Conservation (phyloP, 805 yeast genomes). For the Wickerhamomyces alni region DNA sequence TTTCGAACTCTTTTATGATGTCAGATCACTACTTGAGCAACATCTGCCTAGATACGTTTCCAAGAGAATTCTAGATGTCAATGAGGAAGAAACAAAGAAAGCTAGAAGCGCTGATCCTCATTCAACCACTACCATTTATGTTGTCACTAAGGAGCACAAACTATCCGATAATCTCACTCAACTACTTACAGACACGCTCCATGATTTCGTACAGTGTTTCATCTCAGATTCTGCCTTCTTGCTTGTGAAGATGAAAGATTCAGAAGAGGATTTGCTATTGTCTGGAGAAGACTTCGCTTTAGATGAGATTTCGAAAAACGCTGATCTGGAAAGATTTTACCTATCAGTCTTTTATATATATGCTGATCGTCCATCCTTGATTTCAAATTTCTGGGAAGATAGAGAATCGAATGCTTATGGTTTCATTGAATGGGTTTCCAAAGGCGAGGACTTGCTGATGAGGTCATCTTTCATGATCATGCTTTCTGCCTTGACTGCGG, state of each 20-base stretch:
- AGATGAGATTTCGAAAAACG: constrained; percentile 62
- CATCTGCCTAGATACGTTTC: constrained; percentile 57
- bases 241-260: constrained; percentile 60
- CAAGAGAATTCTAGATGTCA: constrained; percentile 44
- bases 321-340: constrained; percentile 86
- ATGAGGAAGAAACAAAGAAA: constrained; percentile 34
- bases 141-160: constrained; percentile 14
- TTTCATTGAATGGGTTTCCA: constrained; percentile 83
- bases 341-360: constrained; percentile 67
- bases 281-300: constrained; percentile 51
- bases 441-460: constrained; percentile 73
- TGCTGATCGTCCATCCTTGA: constrained; percentile 50
- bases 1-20: constrained; percentile 51
- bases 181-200: constrained; percentile 35
- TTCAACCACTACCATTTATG: constrained; percentile 15
- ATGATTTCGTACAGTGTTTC: constrained; percentile 47
- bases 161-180: constrained; percentile 21
- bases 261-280: constrained; percentile 65
- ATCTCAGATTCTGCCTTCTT: constrained; percentile 61
- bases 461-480: constrained; percentile 77
- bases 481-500: constrained; percentile 66
- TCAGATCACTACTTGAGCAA: constrained; percentile 59
- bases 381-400: constrained; percentile 64
- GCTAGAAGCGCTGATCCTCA: constrained; percentile 22
- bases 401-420: constrained; percentile 64